Evolutionary conservation across 2,329 filamentous ascomycete species (phyloP), one percentile per base, ranked within the genome.

Genomic region (Paracoccidioides brasiliensis): DNA sequence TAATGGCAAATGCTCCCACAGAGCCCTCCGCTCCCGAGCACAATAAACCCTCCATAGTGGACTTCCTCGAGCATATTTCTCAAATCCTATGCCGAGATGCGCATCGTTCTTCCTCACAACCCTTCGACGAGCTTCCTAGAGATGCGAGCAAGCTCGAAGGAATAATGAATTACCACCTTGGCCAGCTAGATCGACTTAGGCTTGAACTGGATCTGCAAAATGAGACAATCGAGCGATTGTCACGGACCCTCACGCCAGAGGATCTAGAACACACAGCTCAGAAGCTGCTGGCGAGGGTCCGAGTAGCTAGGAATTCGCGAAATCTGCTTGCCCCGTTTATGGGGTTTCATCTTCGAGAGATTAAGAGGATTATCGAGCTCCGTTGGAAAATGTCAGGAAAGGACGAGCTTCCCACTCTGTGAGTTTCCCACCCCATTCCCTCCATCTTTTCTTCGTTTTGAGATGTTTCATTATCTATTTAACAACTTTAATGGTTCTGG

Each of bases 111-210:
- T 22, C 22, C 22, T 22, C 22, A 22, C 22, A 41, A 33, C 48
- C 28, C 15, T n/a, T 28, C 33, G 9, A 14, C 33, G n/a, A 52
- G 33, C 35, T 10, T 38, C 62, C 63, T 5, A n/a, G 59, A 5
- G 60, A 63, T 40, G 44, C 53, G 15, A 38, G 43, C 28, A 60
- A 56, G 30, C 60, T 66, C 12, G 63, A 66, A 38, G 62, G 59
- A 15, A 55, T 62, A 22, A 46, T 64, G 43, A 66, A 66, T 55
- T 62, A 64, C 52, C 64, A 65, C 51, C 58, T 66, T 10, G 54
- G 59, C 44, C 65, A 68, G 53, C 59, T 66, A 22, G 61, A 64
- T 37, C 54, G 64, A 46, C 56, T 67, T 30, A 61, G 62, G 50
- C 59, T 60, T 43, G 64, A 68, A 56, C 55, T 61, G 22, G 60